Evolutionary conservation across 257 asterid species (phyloP).

Genomic region (Solanum bukasovii): DNA sequence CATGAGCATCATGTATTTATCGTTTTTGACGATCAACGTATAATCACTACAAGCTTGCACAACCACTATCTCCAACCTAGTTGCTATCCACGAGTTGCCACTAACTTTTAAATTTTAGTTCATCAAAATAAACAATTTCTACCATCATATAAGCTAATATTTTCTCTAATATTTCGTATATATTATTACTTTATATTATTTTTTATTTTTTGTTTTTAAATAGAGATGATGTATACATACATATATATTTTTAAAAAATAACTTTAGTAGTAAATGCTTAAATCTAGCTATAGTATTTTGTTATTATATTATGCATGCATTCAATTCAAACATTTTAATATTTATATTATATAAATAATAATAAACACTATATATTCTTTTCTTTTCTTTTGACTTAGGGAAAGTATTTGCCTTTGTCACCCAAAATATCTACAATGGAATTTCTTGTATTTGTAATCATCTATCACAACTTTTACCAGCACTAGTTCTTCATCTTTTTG

Average conservation of each 20-base stretch:
- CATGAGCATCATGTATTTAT: neutral
- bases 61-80: neutral
- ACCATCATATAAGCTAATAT: neutral
- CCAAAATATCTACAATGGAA: neutral
- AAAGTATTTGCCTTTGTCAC: neutral
- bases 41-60: neutral
- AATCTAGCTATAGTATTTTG: neutral
- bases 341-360: neutral
- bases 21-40: neutral
- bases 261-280: neutral
- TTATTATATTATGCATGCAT: neutral
- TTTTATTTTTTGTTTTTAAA: neutral
- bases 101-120: neutral
- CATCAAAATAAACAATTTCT: neutral
- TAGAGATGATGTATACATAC: neutral
- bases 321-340: neutral
- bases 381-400: neutral
- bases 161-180: neutral
- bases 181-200: neutral
- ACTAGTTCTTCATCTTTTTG: neutral
- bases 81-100: neutral
- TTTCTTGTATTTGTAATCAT: neutral
- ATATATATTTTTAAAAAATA: neutral
- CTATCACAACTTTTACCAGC: neutral
- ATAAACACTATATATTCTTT: neutral